Conservation (phyloP, 345 rosid species). For the Odontarrhena argentea region DNA sequence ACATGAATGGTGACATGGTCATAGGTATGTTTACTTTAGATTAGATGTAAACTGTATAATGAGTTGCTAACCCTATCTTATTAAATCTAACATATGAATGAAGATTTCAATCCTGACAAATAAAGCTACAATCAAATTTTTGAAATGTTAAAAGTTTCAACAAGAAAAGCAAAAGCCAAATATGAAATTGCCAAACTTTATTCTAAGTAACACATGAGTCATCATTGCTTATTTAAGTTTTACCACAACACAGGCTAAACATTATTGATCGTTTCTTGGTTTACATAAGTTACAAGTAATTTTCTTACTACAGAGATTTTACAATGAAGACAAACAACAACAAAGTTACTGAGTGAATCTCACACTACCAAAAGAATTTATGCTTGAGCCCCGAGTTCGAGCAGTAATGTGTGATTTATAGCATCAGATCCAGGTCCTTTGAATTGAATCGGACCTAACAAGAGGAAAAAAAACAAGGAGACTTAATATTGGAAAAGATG, state of each 20-base stretch:
- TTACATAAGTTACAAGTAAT: constrained; percentile 11
- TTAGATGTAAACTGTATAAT: too few species aligned
- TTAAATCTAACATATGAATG: too few species aligned
- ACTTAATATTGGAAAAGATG: neutral
- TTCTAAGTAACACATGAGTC: neutral
- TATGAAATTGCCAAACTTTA: neutral
- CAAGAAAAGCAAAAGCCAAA: neutral
- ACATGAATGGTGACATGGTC: too few species aligned
- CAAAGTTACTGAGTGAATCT: constrained; percentile 25
- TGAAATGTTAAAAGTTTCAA: too few species aligned
- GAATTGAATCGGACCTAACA: constrained; percentile 90
- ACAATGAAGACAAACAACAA: constrained; percentile 9
- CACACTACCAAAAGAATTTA: constrained; percentile 23
- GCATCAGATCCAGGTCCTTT: constrained; percentile 69
- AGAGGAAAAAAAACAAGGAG: neutral
- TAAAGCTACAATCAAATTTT: too few species aligned
- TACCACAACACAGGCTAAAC: neutral
- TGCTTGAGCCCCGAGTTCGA: constrained; percentile 74
- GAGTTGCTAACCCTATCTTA: too few species aligned
- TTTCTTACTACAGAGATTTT: constrained; percentile 21
- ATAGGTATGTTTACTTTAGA: too few species aligned
- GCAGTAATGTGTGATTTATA: constrained; percentile 63
- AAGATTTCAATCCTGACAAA: too few species aligned
- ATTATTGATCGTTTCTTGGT: constrained; percentile 3
- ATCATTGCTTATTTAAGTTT: neutral